phyloP scores from a whole-genome alignment of 306 rosid genomes.

The Canavalia gladiata region DNA sequence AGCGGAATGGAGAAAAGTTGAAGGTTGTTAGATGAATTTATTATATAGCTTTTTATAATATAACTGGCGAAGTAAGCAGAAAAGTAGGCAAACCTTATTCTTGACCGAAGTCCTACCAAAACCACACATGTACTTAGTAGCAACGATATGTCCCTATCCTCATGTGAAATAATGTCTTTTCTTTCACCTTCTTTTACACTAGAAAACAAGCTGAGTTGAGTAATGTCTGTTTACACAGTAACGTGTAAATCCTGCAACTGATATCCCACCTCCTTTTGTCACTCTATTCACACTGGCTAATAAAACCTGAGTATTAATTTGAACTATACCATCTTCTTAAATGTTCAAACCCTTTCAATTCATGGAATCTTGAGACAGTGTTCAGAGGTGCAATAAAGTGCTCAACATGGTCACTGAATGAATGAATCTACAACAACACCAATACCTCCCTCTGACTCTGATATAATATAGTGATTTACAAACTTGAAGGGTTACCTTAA shows the following conservation, averaged over 20 bases:
- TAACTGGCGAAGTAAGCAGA: conserved; percentile 41
- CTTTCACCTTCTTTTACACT: conserved; percentile 53
- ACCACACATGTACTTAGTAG: conserved; percentile 28
- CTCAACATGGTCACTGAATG: conserved; percentile 42
- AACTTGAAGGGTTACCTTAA: conserved; percentile 37
- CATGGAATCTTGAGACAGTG: conserved; percentile 40
- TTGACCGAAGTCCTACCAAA: conserved; percentile 37
- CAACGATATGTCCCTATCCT: conserved; percentile 54
- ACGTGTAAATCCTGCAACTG: conserved; percentile 55
- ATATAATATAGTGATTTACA: conserved; percentile 1
- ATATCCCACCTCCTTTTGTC: conserved; percentile 12
- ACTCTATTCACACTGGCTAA: conserved; percentile 8
- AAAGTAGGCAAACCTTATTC: conserved; percentile 39
- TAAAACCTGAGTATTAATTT: conserved; percentile 34
- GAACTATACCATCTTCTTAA: conserved; percentile 33
- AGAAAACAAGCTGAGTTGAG: conserved; percentile 48
- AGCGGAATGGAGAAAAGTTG: background rate
- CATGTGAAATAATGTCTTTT: conserved; percentile 54
- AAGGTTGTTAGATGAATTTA: conserved; percentile 22
- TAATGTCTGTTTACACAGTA: conserved; percentile 41
- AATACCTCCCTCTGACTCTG: conserved; percentile 1
- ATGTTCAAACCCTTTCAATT: conserved; percentile 27
- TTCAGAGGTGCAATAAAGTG: conserved; percentile 40
- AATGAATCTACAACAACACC: background rate
- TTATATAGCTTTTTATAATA: conserved; percentile 18